Evolutionary conservation across 2,329 filamentous ascomycete genomes (phyloP), one percentile per base, ranked within the genome.

Genomic region (Colletotrichum cuscutae): DNA sequence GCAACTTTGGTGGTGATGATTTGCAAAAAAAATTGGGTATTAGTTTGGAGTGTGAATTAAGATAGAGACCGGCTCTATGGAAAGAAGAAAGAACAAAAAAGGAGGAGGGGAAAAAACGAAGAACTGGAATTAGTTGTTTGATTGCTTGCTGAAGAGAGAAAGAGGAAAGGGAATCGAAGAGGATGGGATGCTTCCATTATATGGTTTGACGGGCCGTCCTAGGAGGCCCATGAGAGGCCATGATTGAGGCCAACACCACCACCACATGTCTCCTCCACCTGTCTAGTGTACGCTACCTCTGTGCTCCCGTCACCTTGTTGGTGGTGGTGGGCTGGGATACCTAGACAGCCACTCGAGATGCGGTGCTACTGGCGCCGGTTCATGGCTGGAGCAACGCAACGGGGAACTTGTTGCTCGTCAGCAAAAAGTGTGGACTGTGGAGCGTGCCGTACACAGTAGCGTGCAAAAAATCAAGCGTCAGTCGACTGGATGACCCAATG

Each of bases 61-160:
- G 79, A 81, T 83, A 86, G 88, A 90, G 88, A 85, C 88, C 88
- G 85, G 88, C 88, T 89, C 88, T 84, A 82, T 67, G 77, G 75
- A 78, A 81, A 76, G 78, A 77, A 80, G 81, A 81, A 82, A 79
- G 78, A 81, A 81, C 79, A 81, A 82, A 81, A 74, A 74, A 77
- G 76, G 81, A 78, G 79, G 78, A 76, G 76, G 78, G 82, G 79
- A 81, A 79, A 86, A 87, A 89, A 86, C 82, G 83, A 86, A 85
- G 83, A 82, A 86, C 84, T 83, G 84, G 85, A 85, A 87, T 86
- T 86, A 80, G 82, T 81, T 78, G 80, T 84, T 87, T 87, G 83
- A 86, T 80, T 85, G 86, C 91, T 93, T 93, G 91, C 91, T 92
- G 87, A 87, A 87, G 90, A 90, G 79, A 79, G 79, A 84, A 83